phyloP scores from a whole-genome alignment of 305 asterid species.

The Rubia tinctorum region DNA sequence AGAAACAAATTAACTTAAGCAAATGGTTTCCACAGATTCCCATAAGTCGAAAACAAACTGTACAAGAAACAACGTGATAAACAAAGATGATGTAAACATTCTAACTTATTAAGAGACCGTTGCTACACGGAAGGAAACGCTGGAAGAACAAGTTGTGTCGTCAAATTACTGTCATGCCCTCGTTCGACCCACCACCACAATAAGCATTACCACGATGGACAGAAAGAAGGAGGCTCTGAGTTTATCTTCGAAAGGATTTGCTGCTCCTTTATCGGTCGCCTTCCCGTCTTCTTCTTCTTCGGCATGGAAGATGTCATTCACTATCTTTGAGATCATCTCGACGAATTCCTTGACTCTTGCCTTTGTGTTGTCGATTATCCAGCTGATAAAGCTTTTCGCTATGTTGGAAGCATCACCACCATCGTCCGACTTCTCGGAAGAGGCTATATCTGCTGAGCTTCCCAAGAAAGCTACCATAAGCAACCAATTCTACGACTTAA shows the following conservation, averaged over 20 bases:
- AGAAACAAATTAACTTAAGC: not conserved
- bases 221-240: conserved; percentile 53
- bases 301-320: conserved; percentile 31
- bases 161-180: conserved; percentile 48
- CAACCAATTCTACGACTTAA: too few species aligned
- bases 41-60: not conserved
- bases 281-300: conserved; percentile 22
- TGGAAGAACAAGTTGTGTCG: conserved; percentile 25
- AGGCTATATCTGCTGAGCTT: conserved; percentile 23
- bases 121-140: conserved; percentile 3
- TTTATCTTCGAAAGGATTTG: conserved; percentile 32
- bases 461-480: not conserved
- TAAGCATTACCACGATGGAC: conserved; percentile 48
- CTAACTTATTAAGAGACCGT: not conserved
- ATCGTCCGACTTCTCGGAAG: conserved; percentile 22
- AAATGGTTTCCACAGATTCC: not conserved
- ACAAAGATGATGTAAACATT: not conserved
- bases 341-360: conserved; percentile 44
- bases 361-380: conserved; percentile 41
- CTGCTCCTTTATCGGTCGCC: conserved; percentile 8
- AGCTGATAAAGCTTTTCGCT: conserved; percentile 32
- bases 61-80: not conserved
- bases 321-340: conserved; percentile 36
- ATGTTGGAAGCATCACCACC: conserved; percentile 30
- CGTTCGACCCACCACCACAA: conserved; percentile 58